These are phyloP conservation scores for Hyaloscypha finlandica DNA, from an alignment of 495 filamentous ascomycete genomes.

Conservation along the genomic window DNA sequence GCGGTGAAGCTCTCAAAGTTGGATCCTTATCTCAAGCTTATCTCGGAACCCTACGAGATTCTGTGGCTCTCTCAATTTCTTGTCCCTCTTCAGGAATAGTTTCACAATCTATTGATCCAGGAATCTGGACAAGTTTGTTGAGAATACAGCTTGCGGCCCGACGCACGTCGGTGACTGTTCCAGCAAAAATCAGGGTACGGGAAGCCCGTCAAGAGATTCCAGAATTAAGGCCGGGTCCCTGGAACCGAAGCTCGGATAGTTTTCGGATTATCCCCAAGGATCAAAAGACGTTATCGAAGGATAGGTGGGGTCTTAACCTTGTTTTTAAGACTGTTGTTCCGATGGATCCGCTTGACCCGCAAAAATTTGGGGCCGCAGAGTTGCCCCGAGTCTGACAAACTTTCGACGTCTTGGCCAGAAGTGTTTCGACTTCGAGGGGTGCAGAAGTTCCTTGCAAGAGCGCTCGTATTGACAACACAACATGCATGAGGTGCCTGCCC, in stretches of 20 bases:
- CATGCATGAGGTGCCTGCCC: slow-evolving; percentile 5
- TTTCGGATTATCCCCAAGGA: not conserved
- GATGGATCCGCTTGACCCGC: not conserved
- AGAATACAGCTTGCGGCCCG: not conserved
- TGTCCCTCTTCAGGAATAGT: not conserved
- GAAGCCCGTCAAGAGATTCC: not conserved
- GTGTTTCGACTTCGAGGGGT: not conserved
- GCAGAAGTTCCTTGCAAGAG: not conserved
- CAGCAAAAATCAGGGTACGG: too few relatives aligned
- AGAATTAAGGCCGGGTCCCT: not conserved
- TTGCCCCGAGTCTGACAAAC: slow-evolving; percentile 2
- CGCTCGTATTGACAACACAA: slow-evolving; percentile 16
- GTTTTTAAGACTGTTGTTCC: not conserved
- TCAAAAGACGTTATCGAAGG: not conserved
- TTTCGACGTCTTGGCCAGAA: not conserved
- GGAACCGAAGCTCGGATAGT: not conserved
- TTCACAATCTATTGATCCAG: not conserved
- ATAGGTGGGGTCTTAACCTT: not conserved
- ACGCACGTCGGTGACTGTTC: not conserved
- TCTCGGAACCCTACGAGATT: not conserved
- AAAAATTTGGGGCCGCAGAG: not conserved
- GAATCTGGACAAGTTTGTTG: not conserved
- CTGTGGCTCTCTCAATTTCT: not conserved
- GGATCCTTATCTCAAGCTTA: not conserved
- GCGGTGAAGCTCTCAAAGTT: not conserved